Base-by-base conservation (phyloP, 495 filamentous ascomycete species). In the Xeromyces bisporus region DNA sequence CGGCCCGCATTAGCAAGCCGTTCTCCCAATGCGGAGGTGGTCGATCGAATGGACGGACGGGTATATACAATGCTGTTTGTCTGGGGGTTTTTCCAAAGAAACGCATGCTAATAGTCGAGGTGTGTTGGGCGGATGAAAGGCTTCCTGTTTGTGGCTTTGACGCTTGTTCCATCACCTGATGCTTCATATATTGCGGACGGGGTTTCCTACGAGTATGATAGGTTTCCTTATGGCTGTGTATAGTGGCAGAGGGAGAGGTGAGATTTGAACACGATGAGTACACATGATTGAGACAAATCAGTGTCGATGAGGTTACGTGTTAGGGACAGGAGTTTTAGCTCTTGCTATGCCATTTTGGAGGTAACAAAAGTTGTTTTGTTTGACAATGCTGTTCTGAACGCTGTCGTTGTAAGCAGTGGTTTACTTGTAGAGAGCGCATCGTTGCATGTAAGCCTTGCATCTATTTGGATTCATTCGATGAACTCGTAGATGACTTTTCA, bases 241-340 rank as follows among this genome's bases (percentile, higher is more conserved):
- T 26, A 28, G 23, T 21, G 32, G 15, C 26, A 27, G 33, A 35
- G 29, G 33, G 30, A 24, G 26, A 9, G 3, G 8, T n/a, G 14
- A 14, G n/a, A 5, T 7, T 4, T 28, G 11, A 9, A 28, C 3
- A 13, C 16, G 26, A 15, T 7, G 26, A 7, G 26, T 24, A 39
- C 44, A 36, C 41, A 42, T 28, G 41, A 38, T 41, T 42, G 45
- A 36, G 38, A 41, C 32, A 34, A 18, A 42, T 42, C 36, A 13
- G 36, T 31, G 41, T 40, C 6, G 6, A 7, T 15, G 15, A 14
- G 26, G 26, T 7, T 14, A 15, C 7, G 26, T 2, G 13, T 15
- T 14, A 28, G 3, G n/a, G 16, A 26, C n/a, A n/a, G n/a, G n/a
- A n/a, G n/a, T n/a, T n/a, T n/a, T n/a, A n/a, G n/a, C n/a, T n/a